Evolutionary conservation across 768 basidiomycete species (phyloP).

Genomic region (Dictyophora rubrovolvata): DNA sequence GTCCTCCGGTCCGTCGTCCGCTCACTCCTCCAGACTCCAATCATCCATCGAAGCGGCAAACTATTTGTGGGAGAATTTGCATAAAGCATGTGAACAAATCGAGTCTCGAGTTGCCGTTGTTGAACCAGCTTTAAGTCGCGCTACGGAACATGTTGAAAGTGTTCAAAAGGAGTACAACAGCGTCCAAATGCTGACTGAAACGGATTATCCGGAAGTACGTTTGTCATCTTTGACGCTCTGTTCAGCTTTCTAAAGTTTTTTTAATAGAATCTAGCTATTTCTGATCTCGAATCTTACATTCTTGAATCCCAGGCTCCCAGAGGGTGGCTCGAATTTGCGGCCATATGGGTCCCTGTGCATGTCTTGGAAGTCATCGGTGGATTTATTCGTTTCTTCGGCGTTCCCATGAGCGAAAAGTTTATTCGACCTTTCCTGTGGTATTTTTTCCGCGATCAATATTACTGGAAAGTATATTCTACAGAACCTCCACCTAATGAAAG

Average conservation of each 20-base stretch:
- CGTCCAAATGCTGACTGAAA: constrained; percentile 5
- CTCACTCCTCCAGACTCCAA: not conserved
- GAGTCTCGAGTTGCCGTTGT: not conserved
- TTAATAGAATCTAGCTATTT: not conserved
- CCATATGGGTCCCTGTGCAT: constrained; percentile 7
- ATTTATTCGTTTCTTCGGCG: constrained; percentile 8
- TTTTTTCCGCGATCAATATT: constrained; percentile 7
- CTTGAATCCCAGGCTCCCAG: constrained; percentile 4
- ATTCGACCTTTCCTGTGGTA: constrained; percentile 8
- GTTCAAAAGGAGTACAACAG: constrained; percentile 2
- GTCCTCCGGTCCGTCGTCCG: not conserved
- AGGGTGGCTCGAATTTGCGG: constrained; percentile 9
- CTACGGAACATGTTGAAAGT: not conserved
- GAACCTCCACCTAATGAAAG: constrained; percentile 8
- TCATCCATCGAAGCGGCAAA: not conserved
- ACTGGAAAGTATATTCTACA: constrained; percentile 9
- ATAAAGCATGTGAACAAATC: not conserved
- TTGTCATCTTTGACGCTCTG: not conserved
- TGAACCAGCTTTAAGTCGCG: not conserved
- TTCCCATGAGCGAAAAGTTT: constrained; percentile 8
- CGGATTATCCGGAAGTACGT: constrained; percentile 6
- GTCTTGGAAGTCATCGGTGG: constrained; percentile 7
- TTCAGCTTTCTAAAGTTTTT: not conserved
- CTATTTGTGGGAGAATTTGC: constrained; percentile 1
- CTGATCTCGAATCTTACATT: constrained; percentile 5